Percentiles rank a stretch among this genome's conserved stretches.
Conservation (phyloP, 169 alveolate species). For the Plasmodium relictum region DNA sequence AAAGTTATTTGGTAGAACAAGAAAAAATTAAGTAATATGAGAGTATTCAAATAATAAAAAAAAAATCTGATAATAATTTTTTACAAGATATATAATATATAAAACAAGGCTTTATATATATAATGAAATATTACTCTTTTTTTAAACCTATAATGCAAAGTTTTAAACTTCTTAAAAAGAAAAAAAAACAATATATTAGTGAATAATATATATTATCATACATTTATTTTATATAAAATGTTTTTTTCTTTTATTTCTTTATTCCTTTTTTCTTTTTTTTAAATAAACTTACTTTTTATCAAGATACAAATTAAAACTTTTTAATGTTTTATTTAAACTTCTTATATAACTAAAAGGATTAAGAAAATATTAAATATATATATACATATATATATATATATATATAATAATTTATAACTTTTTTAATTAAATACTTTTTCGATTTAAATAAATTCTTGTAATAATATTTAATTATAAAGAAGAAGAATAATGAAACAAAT, state of each 20-base stretch:
- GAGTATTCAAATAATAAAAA: too few relatives aligned
- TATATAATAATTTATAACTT: background rate
- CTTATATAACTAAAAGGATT: slow-evolving; percentile 31
- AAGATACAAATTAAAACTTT: slow-evolving; percentile 52
- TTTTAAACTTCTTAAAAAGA: slow-evolving; percentile 34
- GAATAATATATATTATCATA: background rate
- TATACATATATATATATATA: background rate
- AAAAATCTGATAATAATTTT: too few relatives aligned
- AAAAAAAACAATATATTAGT: background rate
- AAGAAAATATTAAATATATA: slow-evolving; percentile 6
- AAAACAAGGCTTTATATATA: too few relatives aligned
- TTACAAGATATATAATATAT: too few relatives aligned
- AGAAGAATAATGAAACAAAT: slow-evolving; percentile 16
- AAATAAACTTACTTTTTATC: slow-evolving; percentile 37
- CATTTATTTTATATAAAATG: background rate
- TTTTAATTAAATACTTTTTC: slow-evolving; percentile 7
- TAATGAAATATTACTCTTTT: slow-evolving; percentile 18
- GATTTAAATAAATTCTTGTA: slow-evolving; percentile 48
- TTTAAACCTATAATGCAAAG: slow-evolving; percentile 51
- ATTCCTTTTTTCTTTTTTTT: background rate
- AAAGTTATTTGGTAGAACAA: background rate
- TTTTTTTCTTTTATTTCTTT: background rate
- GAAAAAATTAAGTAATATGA: background rate
- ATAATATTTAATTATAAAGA: slow-evolving; percentile 24
- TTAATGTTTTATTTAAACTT: slow-evolving; percentile 64